Conservation (phyloP, 2,329 filamentous ascomycete genomes). For the Diplodia seriata region DNA sequence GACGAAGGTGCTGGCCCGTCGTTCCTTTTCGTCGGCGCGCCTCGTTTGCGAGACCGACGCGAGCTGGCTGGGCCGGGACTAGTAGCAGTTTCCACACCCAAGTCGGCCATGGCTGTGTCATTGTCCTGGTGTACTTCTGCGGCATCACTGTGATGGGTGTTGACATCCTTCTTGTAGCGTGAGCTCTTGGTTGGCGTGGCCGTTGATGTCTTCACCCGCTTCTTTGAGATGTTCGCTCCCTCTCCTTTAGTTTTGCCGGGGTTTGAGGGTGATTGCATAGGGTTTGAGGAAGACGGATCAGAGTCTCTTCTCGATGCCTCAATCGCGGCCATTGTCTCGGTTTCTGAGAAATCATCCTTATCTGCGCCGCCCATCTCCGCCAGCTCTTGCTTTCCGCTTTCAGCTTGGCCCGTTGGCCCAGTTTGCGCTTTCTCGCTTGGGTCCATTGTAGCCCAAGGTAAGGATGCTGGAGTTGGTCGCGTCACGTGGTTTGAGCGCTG, state of each 20-base stretch:
- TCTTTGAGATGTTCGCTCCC: background rate
- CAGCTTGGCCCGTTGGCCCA: background rate
- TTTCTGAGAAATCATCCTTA: background rate
- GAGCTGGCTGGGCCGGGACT: too few species aligned
- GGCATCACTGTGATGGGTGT: background rate
- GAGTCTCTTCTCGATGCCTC: background rate
- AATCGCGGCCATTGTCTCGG: background rate
- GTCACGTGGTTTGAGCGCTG: background rate
- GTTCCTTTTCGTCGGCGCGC: background rate
- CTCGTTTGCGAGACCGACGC: background rate
- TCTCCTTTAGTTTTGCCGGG: background rate
- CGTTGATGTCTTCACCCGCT: background rate
- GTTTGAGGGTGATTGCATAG: background rate
- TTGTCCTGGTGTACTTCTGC: background rate
- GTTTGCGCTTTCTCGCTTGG: background rate
- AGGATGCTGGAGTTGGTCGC: background rate
- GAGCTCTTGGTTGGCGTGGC: too few species aligned
- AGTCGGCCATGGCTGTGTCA: conserved; percentile 17
- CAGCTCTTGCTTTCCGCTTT: background rate
- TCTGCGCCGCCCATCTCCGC: background rate
- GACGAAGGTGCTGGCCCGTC: background rate
- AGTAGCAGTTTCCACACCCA: background rate
- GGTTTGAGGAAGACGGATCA: background rate
- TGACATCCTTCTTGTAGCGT: too few species aligned
- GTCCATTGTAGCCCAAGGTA: background rate